Percentiles rank a stretch among this genome's conserved stretches.
These are phyloP conservation scores for Ustilago crameri DNA, from an alignment of 1,284 basidiomycete genomes.

Conservation along the genomic window DNA sequence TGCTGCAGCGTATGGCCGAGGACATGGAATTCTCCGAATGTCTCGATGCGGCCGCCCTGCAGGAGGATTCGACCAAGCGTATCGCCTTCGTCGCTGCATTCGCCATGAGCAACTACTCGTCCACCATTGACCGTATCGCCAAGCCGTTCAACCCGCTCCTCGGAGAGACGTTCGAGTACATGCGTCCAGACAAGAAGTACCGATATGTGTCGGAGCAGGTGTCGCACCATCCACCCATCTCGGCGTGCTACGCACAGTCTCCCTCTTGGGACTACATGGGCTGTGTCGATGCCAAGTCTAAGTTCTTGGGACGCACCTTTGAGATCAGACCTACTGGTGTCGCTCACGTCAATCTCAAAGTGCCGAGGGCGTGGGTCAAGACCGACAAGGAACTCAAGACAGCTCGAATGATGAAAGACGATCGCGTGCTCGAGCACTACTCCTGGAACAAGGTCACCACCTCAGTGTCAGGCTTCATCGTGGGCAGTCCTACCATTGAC, in stretches of 20 bases:
- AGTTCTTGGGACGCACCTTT: conserved; percentile 81
- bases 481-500: conserved; percentile 92
- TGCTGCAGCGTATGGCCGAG: conserved; percentile 78
- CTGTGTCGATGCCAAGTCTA: conserved; percentile 67
- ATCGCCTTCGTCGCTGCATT: conserved; percentile 95
- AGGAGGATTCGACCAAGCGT: conserved; percentile 81
- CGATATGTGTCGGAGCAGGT: conserved; percentile 95
- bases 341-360: conserved; percentile 85
- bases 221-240: conserved; percentile 94
- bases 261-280: conserved; percentile 91
- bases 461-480: conserved; percentile 83
- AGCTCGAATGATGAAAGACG: conserved; percentile 13
- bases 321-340: conserved; percentile 95
- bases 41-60: conserved; percentile 82
- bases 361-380: conserved; percentile 68
- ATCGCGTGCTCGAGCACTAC: conserved; percentile 75
- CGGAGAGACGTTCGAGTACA: conserved; percentile 94
- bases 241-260: conserved; percentile 87
- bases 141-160: conserved; percentile 70
- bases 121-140: conserved; percentile 76
- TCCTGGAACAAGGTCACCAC: conserved; percentile 83
- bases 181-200: conserved; percentile 79
- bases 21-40: conserved; percentile 68
- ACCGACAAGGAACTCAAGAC: conserved; percentile 42
- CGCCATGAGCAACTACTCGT: conserved; percentile 97